These are phyloP conservation scores for Turnera subulata DNA, from an alignment of 345 rosid species.

Conservation along the genomic window DNA sequence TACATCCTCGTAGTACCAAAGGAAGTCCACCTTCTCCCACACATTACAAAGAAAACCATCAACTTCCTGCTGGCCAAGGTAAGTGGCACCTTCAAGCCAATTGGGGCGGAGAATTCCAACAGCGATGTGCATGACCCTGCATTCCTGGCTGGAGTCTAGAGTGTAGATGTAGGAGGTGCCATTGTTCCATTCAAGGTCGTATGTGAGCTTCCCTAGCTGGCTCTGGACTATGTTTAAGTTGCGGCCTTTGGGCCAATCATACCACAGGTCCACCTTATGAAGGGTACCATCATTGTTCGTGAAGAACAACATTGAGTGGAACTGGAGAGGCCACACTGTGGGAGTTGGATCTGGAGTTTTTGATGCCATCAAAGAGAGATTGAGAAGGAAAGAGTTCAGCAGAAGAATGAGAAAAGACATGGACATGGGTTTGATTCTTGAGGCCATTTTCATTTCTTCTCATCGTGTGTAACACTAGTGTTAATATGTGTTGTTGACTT, in stretches of 20 bases:
- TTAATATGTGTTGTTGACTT: too few relatives aligned
- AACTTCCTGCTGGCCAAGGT: slow-evolving; percentile 42
- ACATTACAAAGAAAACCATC: slow-evolving; percentile 56
- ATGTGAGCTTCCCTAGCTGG: slow-evolving; percentile 50
- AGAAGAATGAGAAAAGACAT: slow-evolving; percentile 7
- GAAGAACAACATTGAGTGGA: slow-evolving; percentile 55
- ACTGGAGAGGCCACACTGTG: slow-evolving; percentile 55
- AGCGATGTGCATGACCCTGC: slow-evolving; percentile 38
- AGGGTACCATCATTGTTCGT: slow-evolving; percentile 54
- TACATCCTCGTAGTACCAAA: slow-evolving; percentile 62
- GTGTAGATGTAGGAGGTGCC: slow-evolving; percentile 56
- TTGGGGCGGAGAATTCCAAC: slow-evolving; percentile 53
- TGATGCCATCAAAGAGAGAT: slow-evolving; percentile 12
- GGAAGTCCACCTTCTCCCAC: slow-evolving; percentile 65
- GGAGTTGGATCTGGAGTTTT: slow-evolving; percentile 41
- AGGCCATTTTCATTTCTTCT: slow-evolving; percentile 13
- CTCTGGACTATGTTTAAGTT: slow-evolving; percentile 64
- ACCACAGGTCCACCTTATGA: slow-evolving; percentile 60
- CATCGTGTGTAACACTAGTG: too few relatives aligned
- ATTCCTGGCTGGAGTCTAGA: slow-evolving; percentile 33
- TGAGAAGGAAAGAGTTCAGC: not conserved
- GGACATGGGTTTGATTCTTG: slow-evolving; percentile 1
- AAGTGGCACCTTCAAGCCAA: slow-evolving; percentile 60
- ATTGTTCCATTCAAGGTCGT: slow-evolving; percentile 64
- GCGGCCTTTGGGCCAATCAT: slow-evolving; percentile 63